Evolutionary conservation across 352 stramenopile species (phyloP).

Genomic region (Elongisporangium prolatum): DNA sequence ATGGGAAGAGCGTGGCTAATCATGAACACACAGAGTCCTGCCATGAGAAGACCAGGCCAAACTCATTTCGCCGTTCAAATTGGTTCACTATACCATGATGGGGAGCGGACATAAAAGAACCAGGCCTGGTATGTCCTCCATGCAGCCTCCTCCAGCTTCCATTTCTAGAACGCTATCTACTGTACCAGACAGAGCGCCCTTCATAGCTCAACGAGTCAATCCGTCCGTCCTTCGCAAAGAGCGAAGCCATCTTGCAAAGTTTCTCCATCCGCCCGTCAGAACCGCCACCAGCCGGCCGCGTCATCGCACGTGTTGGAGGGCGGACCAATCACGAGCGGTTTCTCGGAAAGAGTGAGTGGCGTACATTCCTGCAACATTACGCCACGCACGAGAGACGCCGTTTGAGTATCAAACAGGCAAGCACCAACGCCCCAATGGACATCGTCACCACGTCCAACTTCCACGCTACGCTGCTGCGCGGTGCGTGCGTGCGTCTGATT

Average conservation of each 20-base stretch:
- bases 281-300: background rate
- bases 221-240: background rate
- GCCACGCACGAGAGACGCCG: background rate
- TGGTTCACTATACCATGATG: background rate
- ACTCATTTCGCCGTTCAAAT: too few species aligned
- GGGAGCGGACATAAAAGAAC: background rate
- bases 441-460: slow-evolving; percentile 89
- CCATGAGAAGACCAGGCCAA: too few species aligned
- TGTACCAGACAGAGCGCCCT: too few species aligned
- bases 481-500: too few species aligned
- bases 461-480: slow-evolving; percentile 79
- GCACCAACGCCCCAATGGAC: slow-evolving; percentile 36
- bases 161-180: background rate
- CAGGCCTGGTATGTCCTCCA: background rate
- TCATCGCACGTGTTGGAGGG: background rate
- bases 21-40: too few species aligned
- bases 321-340: background rate
- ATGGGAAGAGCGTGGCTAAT: too few species aligned
- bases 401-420: background rate
- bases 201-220: too few species aligned
- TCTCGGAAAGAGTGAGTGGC: background rate
- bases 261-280: background rate
- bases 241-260: background rate
- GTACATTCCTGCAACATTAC: background rate
- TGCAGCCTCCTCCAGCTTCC: background rate